Evolutionary conservation across 2,329 filamentous ascomycete genomes (phyloP).

Genomic region (Tolypocladium album): DNA sequence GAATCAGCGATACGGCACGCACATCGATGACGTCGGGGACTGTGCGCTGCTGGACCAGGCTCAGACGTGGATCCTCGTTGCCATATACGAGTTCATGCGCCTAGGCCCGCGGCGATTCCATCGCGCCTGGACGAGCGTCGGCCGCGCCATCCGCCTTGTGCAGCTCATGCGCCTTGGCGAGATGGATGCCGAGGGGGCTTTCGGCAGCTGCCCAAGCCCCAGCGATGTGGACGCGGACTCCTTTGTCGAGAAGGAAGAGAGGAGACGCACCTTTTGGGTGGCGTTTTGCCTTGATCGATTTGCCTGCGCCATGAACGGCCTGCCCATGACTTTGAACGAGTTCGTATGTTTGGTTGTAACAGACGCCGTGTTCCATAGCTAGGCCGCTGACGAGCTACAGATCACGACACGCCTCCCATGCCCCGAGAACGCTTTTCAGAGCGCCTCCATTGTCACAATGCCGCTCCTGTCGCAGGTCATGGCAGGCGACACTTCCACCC

Average conservation of each 20-base stretch:
- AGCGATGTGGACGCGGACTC: neutral
- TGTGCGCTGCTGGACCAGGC: neutral
- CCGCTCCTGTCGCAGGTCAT: neutral
- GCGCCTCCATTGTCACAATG: neutral
- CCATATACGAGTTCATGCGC: neutral
- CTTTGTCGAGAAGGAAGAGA: neutral
- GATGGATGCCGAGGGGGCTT: neutral
- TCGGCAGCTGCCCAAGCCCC: neutral
- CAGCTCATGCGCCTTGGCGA: neutral
- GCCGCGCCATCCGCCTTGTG: neutral
- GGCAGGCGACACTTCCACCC: neutral
- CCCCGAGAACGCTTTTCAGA: neutral
- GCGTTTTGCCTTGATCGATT: neutral
- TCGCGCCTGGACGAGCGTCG: neutral
- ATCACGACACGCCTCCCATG: neutral
- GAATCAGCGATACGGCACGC: neutral
- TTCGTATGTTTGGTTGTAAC: neutral
- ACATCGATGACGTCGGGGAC: neutral
- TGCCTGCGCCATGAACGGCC: neutral
- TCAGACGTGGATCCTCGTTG: neutral
- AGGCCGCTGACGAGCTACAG: neutral
- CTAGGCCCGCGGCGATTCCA: neutral
- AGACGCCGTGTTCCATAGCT: neutral
- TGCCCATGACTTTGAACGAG: neutral
- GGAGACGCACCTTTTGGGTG: neutral